Conservation (phyloP, 2,329 filamentous ascomycete genomes). For the Colletotrichum noveboracense region DNA sequence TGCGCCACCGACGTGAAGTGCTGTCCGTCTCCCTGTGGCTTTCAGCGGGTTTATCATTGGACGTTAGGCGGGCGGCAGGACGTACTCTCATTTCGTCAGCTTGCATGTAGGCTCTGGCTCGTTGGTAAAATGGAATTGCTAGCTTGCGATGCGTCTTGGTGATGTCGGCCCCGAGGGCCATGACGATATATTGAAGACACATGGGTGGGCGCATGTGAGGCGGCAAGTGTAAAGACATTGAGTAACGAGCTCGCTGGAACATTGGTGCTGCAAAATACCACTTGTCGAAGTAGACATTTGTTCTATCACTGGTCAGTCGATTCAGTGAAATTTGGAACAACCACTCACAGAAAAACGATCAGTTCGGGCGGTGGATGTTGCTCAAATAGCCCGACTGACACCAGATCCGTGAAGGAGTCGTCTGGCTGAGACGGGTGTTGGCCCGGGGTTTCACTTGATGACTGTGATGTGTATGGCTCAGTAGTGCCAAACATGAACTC, state of each 20-base stretch:
- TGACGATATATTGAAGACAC: conserved; percentile 26
- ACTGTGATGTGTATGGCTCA: neutral
- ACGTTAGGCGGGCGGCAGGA: neutral
- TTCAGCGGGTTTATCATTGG: neutral
- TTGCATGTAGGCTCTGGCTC: conserved; percentile 23
- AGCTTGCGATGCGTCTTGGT: conserved; percentile 17
- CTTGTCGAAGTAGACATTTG: conserved; percentile 23
- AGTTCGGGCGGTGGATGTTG: conserved; percentile 29
- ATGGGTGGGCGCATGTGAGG: conserved; percentile 25
- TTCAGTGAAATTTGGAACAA: neutral
- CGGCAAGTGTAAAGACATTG: conserved; percentile 14
- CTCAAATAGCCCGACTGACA: conserved; percentile 32
- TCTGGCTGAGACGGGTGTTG: neutral
- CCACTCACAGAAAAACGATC: conserved; percentile 30
- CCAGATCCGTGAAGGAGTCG: conserved; percentile 19
- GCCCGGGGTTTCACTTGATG: neutral
- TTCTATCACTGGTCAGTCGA: neutral
- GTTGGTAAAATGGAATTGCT: conserved; percentile 23
- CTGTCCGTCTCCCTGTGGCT: conserved; percentile 14
- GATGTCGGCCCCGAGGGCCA: conserved; percentile 22
- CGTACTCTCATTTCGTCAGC: conserved; percentile 23
- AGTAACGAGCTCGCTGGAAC: conserved; percentile 21
- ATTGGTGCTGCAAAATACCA: conserved; percentile 22
- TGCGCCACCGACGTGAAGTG: conserved; percentile 60
- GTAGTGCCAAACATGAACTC: neutral